These are phyloP conservation scores for Parafenestella ontariensis DNA, from an alignment of 2,329 filamentous ascomycete genomes.

Conservation along the genomic window DNA sequence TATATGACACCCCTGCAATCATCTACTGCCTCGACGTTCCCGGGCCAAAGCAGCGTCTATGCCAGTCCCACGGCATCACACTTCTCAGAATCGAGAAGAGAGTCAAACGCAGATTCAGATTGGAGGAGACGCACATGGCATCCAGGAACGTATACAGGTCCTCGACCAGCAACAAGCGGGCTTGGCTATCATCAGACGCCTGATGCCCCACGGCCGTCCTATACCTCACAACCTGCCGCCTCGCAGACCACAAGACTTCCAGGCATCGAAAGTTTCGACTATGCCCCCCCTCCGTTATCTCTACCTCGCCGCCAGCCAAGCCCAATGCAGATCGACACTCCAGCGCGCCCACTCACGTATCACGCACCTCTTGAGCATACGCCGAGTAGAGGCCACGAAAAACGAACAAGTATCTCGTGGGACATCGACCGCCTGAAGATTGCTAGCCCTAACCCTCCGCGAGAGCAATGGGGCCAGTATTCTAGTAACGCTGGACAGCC, in stretches of 20 bases:
- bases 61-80: constrained; percentile 72
- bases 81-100: constrained; percentile 69
- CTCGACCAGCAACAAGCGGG: constrained; percentile 72
- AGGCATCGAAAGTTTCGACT: constrained; percentile 91
- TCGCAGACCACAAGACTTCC: constrained; percentile 74
- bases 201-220: constrained; percentile 64
- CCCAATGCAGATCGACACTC: constrained; percentile 77
- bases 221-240: constrained; percentile 62
- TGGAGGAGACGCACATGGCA: constrained; percentile 91
- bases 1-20: constrained; percentile 63
- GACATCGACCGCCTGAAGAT: constrained; percentile 74
- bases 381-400: constrained; percentile 33
- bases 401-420: constrained; percentile 59
- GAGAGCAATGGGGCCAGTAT: constrained; percentile 45
- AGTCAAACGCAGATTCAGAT: constrained; percentile 76
- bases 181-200: constrained; percentile 78
- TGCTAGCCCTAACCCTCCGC: constrained; percentile 51
- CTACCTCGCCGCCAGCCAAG: constrained; percentile 71
- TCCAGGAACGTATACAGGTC: constrained; percentile 70
- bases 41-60: constrained; percentile 65
- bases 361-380: constrained; percentile 40
- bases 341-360: constrained; percentile 52
- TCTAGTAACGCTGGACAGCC: constrained; percentile 30
- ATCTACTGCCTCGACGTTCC: constrained; percentile 62
- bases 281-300: constrained; percentile 68